Evolutionary conservation across 345 rosid genomes (phyloP).

Genomic region (Euphorbia peplus): DNA sequence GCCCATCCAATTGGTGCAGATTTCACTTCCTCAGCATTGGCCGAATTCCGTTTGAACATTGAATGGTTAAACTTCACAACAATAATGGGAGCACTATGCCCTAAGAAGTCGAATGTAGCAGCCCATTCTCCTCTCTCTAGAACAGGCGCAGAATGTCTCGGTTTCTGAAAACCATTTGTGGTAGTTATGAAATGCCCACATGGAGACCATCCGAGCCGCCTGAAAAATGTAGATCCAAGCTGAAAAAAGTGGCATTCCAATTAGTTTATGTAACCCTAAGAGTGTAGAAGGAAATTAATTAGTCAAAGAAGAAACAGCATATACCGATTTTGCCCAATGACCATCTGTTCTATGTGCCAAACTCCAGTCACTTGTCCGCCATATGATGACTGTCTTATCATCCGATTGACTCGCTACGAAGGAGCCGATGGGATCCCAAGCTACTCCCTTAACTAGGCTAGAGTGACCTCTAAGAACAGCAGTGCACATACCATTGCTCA

Average conservation of each 20-base stretch:
- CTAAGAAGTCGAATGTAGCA: constrained; percentile 93
- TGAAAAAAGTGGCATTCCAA: constrained; percentile 35
- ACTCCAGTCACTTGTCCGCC: constrained; percentile 99
- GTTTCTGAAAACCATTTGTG: constrained; percentile 98
- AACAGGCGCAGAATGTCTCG: constrained; percentile 99
- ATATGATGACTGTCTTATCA: constrained; percentile 95
- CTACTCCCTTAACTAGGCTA: constrained; percentile 93
- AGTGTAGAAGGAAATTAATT: constrained; percentile 1
- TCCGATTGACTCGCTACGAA: constrained; percentile 99
- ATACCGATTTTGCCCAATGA: constrained; percentile 99
- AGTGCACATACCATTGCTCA: constrained; percentile 87
- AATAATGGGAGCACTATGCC: constrained; percentile 95
- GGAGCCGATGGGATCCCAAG: constrained; percentile 99
- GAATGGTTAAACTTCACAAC: constrained; percentile 94
- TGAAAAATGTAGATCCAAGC: constrained; percentile 98
- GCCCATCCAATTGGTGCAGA: constrained; percentile 68
- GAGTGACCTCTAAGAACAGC: constrained; percentile 98
- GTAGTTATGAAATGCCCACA: constrained; percentile 98
- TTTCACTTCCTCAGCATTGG: constrained; percentile 53
- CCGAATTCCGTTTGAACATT: constrained; percentile 66
- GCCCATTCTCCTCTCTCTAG: constrained; percentile 99
- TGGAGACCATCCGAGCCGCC: constrained; percentile 99
- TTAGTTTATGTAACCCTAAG: constrained; percentile 20
- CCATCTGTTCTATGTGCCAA: constrained; percentile 93
- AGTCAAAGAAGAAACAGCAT: constrained; percentile 20